Conservation (phyloP, 2,329 filamentous ascomycete species). For the Colletotrichum tofieldiae region DNA sequence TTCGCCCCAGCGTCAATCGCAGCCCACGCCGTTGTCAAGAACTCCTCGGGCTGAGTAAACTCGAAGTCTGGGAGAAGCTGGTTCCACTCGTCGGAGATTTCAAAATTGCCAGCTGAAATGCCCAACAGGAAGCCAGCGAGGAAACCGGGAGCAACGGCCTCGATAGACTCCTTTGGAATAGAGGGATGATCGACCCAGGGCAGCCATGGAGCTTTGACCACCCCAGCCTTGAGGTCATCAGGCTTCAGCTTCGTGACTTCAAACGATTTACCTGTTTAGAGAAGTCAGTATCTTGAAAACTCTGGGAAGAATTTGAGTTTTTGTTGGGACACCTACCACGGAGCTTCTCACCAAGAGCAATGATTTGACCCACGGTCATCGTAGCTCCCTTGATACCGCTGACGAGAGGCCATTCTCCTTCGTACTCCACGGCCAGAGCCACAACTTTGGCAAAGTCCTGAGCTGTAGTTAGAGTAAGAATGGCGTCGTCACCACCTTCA, state of each 20-base stretch:
- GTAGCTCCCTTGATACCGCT: constrained; percentile 59
- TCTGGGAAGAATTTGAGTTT: neutral
- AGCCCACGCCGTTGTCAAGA: constrained; percentile 58
- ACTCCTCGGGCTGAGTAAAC: constrained; percentile 59
- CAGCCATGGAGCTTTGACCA: constrained; percentile 58
- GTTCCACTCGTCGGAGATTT: constrained; percentile 62
- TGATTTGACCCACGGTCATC: constrained; percentile 54
- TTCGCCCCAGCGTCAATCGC: constrained; percentile 2
- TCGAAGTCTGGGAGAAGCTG: constrained; percentile 59
- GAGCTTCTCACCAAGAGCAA: constrained; percentile 58
- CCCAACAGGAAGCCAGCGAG: constrained; percentile 55
- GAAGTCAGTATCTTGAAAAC: neutral
- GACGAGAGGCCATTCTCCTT: constrained; percentile 59
- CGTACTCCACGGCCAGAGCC: constrained; percentile 59
- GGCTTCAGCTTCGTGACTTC: constrained; percentile 60
- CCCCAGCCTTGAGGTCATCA: constrained; percentile 63
- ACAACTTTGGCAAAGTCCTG: constrained; percentile 60
- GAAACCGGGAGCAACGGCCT: constrained; percentile 33
- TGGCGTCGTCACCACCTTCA: constrained; percentile 58
- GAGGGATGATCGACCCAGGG: constrained; percentile 49
- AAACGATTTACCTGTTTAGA: constrained; percentile 15
- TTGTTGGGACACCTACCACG: constrained; percentile 52
- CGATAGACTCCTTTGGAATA: constrained; percentile 45
- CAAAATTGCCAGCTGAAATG: constrained; percentile 52
- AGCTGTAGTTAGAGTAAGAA: constrained; percentile 61